A percentile compares a stretch with the other conserved stretches of the same genome.
phyloP scores from a whole-genome alignment of 1,139 yeast genomes.

The Pichia sp. region DNA sequence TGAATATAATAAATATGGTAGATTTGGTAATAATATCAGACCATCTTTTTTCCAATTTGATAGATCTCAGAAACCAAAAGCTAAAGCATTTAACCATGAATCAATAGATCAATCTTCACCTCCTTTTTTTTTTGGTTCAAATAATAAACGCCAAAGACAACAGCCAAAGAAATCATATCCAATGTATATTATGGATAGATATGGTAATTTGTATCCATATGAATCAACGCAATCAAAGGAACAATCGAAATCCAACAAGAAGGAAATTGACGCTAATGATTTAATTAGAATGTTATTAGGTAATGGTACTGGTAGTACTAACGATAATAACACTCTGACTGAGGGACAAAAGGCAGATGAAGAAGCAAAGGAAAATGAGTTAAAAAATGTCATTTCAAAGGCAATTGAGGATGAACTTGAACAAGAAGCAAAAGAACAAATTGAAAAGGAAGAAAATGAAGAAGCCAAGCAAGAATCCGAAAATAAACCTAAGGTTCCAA shows the following conservation, averaged over 20 bases:
- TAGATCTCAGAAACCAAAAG: no score
- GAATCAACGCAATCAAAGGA: neutral
- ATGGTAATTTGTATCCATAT: conserved; percentile 13
- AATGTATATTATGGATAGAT: conserved; percentile 13
- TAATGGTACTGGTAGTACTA: neutral
- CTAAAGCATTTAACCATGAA: no score
- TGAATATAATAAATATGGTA: no score
- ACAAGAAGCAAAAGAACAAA: no score
- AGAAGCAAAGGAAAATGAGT: neutral
- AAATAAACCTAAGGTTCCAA: neutral
- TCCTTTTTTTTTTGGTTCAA: neutral
- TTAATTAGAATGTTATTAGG: conserved; percentile 12
- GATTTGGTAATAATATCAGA: no score
- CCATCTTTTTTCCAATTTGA: no score
- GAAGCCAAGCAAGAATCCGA: neutral
- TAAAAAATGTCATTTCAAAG: neutral
- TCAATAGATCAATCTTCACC: neutral
- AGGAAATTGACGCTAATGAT: conserved; percentile 11
- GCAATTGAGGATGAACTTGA: neutral
- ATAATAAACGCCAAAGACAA: conserved; percentile 8
- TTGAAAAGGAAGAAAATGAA: neutral
- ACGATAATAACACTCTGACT: no score
- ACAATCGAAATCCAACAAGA: neutral
- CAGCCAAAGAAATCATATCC: conserved; percentile 3
- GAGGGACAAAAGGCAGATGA: neutral